Percentiles rank a stretch among this genome's conserved stretches.
These are phyloP conservation scores for Cochlearia excelsa DNA, from an alignment of 345 rosid genomes.

Conservation along the genomic window DNA sequence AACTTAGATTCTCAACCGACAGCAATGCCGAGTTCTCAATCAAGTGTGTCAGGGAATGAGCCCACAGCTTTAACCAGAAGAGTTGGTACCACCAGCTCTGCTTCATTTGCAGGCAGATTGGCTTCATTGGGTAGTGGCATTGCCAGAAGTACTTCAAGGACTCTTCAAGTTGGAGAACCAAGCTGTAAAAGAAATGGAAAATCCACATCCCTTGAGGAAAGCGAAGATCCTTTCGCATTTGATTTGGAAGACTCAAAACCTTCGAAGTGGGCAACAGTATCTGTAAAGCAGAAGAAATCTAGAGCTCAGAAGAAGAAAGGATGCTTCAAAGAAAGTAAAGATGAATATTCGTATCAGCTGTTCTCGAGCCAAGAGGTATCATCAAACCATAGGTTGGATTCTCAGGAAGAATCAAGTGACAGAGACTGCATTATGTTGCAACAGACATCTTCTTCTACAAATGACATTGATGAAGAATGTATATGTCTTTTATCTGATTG, in stretches of 20 bases:
- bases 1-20: constrained; percentile 34
- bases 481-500: constrained; percentile 70
- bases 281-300: constrained; percentile 54
- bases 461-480: constrained; percentile 55
- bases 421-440: constrained; percentile 39
- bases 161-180: constrained; percentile 40
- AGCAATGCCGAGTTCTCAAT: constrained; percentile 51
- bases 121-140: constrained; percentile 45
- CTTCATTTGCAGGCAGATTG: constrained; percentile 52
- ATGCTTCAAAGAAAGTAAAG: constrained; percentile 40
- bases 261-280: constrained; percentile 81
- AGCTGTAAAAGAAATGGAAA: constrained; percentile 39
- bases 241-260: constrained; percentile 79
- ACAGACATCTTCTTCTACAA: constrained; percentile 41
- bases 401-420: constrained; percentile 45
- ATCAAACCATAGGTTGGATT: constrained; percentile 42
- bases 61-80: constrained; percentile 43
- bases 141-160: constrained; percentile 42
- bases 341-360: constrained; percentile 41
- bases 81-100: constrained; percentile 47
- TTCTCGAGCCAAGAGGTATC: constrained; percentile 50
- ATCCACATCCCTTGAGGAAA: constrained; percentile 45
- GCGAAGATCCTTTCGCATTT: constrained; percentile 88
- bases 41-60: constrained; percentile 43
- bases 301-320: constrained; percentile 40